Evolutionary conservation across 805 yeast genomes (phyloP), one percentile per base, ranked within the genome.

Genomic region (Candida alai): DNA sequence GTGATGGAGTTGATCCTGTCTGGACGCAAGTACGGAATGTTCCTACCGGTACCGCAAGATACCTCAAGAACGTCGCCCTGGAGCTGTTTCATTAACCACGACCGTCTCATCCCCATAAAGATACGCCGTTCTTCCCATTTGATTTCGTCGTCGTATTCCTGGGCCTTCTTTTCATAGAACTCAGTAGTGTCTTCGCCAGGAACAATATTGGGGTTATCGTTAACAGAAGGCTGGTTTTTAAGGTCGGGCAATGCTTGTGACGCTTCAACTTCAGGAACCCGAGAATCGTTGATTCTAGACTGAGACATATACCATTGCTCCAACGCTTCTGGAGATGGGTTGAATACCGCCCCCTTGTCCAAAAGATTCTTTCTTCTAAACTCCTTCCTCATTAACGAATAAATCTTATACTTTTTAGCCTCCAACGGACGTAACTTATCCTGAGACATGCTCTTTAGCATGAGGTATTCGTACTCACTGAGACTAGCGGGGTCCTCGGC

Each of bases 11-110:
- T 69, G 19, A 90, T 62, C 18, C 65, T 54, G 2, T 73, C 68
- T 14, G 79, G 73, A 34, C 80, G 72, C 46, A 87, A 60, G 53
- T 81, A 89, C 30, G 81, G 79, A 37, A 90, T 73, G 54, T 93
- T 93, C 58, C 97, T 73, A 5, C 98, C 97, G 0, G 98, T 93
- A 39, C 98, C 98, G 52, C 95, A 85, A 0, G 97, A 82, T 8
- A 90, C 93, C 58, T 93, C 98, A 37, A 93, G 63, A 2, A 88
- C 96, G 53, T 93, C 96, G 15, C 98, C 98, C 38, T 68, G 63
- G 32, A 81, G 73, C 41, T 83, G 84, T 23, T 67, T 73, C 88
- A 84, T 84, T 29, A 84, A 56, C 84, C 93, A 81, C 47, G 78
- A 78, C 49, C 96, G 71, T 59, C 84, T 70, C 49, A 67, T 70